Conservation (phyloP, 1,284 basidiomycete species). For the Gomphus bonarii region DNA sequence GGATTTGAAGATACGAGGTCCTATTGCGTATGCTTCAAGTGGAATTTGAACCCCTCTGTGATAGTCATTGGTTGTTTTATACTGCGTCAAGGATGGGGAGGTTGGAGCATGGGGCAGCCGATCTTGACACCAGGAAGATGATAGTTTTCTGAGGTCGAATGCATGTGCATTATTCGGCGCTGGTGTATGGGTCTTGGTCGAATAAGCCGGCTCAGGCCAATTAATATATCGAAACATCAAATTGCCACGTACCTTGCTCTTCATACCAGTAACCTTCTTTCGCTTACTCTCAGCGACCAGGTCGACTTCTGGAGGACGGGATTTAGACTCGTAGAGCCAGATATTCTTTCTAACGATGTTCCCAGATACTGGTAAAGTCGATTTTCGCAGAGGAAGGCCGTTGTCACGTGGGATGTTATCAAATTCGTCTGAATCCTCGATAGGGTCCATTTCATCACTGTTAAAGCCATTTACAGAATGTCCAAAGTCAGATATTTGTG, state of each 20-base stretch:
- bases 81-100: background rate
- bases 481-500: background rate
- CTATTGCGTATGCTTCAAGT: constrained; percentile 8
- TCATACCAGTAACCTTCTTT: background rate
- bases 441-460: background rate
- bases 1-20: background rate
- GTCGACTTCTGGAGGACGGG: background rate
- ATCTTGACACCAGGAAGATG: background rate
- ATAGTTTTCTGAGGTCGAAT: background rate
- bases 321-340: background rate
- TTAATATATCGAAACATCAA: background rate
- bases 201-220: background rate
- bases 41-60: background rate
- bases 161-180: background rate
- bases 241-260: background rate
- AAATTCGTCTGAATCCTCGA: constrained; percentile 6
- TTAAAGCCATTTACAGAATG: background rate
- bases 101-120: background rate
- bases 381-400: background rate
- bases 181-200: background rate
- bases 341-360: background rate
- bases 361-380: background rate
- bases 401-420: background rate
- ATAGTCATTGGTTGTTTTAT: background rate
- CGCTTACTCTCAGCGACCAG: background rate